A percentile compares a stretch with the other conserved stretches of the same genome.
phyloP scores from a whole-genome alignment of 257 asterid genomes.

The Scutellaria minor region DNA sequence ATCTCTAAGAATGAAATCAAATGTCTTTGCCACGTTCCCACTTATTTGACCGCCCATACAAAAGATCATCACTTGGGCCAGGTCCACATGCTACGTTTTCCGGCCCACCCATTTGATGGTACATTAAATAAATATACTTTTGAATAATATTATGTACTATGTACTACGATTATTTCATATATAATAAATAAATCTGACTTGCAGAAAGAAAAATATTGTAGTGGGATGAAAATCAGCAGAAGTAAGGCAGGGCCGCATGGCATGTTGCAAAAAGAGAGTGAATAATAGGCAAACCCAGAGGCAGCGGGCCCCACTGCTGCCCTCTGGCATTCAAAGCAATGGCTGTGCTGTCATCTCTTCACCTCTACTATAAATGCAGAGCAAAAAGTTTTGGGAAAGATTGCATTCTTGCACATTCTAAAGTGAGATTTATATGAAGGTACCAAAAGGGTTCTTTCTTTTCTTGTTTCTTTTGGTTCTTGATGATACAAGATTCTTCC shows the following conservation, averaged over 20 bases:
- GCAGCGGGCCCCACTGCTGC: constrained; percentile 31
- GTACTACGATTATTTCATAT: no score
- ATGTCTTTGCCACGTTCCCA: no score
- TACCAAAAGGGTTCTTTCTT: constrained; percentile 27
- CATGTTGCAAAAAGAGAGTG: not conserved
- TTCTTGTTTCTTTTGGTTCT: constrained; percentile 25
- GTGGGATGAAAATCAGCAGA: not conserved
- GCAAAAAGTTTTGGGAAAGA: not conserved
- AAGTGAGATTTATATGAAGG: constrained; percentile 16
- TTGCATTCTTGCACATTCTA: not conserved
- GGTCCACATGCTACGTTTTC: no score
- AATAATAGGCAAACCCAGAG: constrained; percentile 29
- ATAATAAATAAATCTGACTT: no score
- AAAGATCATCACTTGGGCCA: no score
- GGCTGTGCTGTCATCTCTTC: constrained; percentile 41
- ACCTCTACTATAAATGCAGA: constrained; percentile 1
- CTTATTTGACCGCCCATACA: no score
- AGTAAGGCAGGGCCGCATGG: constrained; percentile 29
- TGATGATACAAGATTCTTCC: constrained; percentile 17
- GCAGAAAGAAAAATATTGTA: no score
- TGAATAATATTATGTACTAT: no score
- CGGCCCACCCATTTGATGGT: no score
- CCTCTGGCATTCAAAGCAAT: constrained; percentile 35
- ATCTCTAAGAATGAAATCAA: no score
- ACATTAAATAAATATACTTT: no score